These are phyloP conservation scores for Chenopodium berlandieri DNA, from an alignment of 148 eudicot species.

Conservation along the genomic window DNA sequence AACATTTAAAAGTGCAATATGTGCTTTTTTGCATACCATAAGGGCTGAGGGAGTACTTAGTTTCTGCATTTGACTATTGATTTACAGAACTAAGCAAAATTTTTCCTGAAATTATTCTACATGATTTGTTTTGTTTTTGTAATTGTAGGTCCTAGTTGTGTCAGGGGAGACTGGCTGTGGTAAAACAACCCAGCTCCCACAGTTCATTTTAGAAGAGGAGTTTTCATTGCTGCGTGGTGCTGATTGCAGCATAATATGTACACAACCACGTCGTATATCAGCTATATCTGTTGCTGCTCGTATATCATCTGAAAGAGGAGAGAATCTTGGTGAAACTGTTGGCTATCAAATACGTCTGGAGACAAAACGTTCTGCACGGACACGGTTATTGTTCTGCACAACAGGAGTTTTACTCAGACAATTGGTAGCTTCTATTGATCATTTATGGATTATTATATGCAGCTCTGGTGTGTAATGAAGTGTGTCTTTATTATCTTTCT, in stretches of 20 bases:
- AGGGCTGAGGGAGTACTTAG: neutral
- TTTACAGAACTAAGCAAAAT: neutral
- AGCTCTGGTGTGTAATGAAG: neutral
- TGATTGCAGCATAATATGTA: slow-evolving; percentile 83
- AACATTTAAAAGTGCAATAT: no score
- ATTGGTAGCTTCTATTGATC: slow-evolving; percentile 49
- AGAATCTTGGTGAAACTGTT: slow-evolving; percentile 82
- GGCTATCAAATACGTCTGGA: slow-evolving; percentile 96
- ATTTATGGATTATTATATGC: neutral
- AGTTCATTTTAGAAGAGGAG: slow-evolving; percentile 88
- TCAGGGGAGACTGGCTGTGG: slow-evolving; percentile 99
- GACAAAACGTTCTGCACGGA: slow-evolving; percentile 73
- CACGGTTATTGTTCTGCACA: slow-evolving; percentile 88
- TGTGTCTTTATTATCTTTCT: neutral
- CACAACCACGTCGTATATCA: slow-evolving; percentile 98
- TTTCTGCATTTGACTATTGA: neutral
- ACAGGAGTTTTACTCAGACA: slow-evolving; percentile 87
- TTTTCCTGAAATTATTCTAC: slow-evolving; percentile 12
- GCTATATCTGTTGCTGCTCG: slow-evolving; percentile 95
- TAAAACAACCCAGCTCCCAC: slow-evolving; percentile 96
- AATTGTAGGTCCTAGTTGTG: slow-evolving; percentile 76
- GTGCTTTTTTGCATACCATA: no score
- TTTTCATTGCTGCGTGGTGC: slow-evolving; percentile 74
- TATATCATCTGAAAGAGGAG: slow-evolving; percentile 93
- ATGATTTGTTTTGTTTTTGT: slow-evolving; percentile 8